Evolutionary conservation across 768 basidiomycete species (phyloP).

Genomic region (Leccinum obscurum): DNA sequence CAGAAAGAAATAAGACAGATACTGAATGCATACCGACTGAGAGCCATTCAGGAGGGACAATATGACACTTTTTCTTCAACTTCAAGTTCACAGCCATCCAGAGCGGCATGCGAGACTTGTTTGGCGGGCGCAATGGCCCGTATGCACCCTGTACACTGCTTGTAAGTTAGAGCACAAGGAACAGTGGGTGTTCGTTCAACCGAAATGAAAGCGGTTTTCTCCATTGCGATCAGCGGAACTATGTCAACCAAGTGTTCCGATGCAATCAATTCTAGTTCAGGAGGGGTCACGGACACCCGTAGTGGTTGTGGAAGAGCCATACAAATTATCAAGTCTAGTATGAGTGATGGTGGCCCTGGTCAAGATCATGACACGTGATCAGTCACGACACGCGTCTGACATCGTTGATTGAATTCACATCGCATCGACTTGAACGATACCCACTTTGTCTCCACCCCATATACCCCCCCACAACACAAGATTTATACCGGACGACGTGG

Average conservation of each 20-base stretch:
- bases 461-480: not conserved
- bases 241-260: constrained; percentile 84
- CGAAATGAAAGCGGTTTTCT: constrained; percentile 88
- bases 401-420: not conserved
- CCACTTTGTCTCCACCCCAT: not conserved
- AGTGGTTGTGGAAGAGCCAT: constrained; percentile 78
- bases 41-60: constrained; percentile 89
- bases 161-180: constrained; percentile 8
- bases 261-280: constrained; percentile 87
- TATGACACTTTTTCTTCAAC: constrained; percentile 91
- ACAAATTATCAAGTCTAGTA: not conserved
- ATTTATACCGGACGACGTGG: not conserved
- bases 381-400: constrained; percentile 10
- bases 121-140: constrained; percentile 89
- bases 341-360: no score
- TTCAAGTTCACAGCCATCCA: constrained; percentile 98
- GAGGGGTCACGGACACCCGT: constrained; percentile 71
- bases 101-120: constrained; percentile 81
- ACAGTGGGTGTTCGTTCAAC: constrained; percentile 42
- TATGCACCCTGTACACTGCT: constrained; percentile 69
- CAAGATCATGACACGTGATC: constrained; percentile 22
- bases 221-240: constrained; percentile 87
- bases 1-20: not conserved
- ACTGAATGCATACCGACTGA: constrained; percentile 61
- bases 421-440: constrained; percentile 4